phyloP scores from a whole-genome alignment of 768 basidiomycete genomes.

The Chalciporus piperatus region DNA sequence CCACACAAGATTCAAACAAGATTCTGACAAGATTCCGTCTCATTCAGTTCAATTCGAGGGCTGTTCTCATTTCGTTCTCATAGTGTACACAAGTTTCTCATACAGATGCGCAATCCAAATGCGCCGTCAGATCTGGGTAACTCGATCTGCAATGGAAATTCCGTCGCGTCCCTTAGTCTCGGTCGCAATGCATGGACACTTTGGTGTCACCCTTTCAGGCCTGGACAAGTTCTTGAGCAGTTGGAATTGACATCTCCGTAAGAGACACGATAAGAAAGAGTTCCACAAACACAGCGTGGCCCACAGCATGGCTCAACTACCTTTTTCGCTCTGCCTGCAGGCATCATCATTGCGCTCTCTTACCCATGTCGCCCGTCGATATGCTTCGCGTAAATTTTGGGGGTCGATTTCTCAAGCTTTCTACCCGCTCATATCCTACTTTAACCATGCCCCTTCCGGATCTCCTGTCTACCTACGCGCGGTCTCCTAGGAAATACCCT shows the following conservation, averaged over 20 bases:
- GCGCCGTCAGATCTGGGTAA: neutral
- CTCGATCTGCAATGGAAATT: constrained; percentile 10
- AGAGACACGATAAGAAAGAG: constrained; percentile 12
- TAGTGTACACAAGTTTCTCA: neutral
- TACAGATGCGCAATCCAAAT: neutral
- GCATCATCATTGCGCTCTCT: constrained; percentile 8
- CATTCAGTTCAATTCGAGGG: neutral
- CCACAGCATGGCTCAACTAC: neutral
- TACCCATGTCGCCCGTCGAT: constrained; percentile 20
- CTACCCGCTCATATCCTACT: neutral
- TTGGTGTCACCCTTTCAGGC: neutral
- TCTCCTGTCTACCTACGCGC: constrained; percentile 18
- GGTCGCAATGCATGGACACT: constrained; percentile 11
- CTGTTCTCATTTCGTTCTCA: constrained; percentile 12
- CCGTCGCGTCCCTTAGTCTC: constrained; percentile 9
- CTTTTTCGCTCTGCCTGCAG: constrained; percentile 21
- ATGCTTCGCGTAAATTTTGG: constrained; percentile 31
- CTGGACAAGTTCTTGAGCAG: constrained; percentile 1
- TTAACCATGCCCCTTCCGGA: constrained; percentile 7
- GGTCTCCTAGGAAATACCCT: constrained; percentile 30
- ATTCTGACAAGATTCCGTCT: neutral
- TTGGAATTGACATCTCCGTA: constrained; percentile 12
- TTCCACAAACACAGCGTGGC: neutral
- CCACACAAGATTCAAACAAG: neutral
- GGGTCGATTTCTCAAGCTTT: constrained; percentile 18